These are phyloP conservation scores for Spirogloea muscicola DNA, from an alignment of 139 green algal genomes.

Conservation along the genomic window DNA sequence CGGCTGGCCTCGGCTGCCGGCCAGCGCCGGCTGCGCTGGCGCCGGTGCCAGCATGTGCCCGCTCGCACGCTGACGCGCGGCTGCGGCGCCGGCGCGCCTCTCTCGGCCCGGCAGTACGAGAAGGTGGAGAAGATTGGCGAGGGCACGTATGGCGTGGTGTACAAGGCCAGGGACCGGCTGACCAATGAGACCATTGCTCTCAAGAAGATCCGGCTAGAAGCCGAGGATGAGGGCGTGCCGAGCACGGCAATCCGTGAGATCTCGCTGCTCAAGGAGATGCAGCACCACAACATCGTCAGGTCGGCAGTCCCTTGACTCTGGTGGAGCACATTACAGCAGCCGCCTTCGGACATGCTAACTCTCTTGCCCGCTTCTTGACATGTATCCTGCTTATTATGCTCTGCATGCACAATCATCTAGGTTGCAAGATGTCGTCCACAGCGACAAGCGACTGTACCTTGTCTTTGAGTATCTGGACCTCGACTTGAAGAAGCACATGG, in stretches of 20 bases:
- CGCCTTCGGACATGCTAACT: no score
- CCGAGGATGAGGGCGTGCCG: conserved; percentile 76
- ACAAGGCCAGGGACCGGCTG: conserved; percentile 75
- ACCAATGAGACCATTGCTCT: conserved; percentile 73
- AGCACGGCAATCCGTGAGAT: conserved; percentile 80
- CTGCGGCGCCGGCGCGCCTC: no score
- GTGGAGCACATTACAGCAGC: no score
- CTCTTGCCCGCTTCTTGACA: no score
- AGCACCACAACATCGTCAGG: conserved; percentile 60
- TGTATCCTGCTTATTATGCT: no score
- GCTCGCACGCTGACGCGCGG: no score
- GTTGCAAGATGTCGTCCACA: conserved; percentile 80
- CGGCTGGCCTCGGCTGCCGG: no score
- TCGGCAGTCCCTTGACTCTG: no score
- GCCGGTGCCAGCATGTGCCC: no score
- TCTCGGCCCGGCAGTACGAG: conserved; percentile 84
- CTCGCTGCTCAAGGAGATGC: conserved; percentile 80
- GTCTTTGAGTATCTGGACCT: conserved; percentile 97
- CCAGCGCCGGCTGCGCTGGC: no score
- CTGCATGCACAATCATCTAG: no score
- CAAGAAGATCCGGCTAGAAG: conserved; percentile 87
- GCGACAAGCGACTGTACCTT: conserved; percentile 77
- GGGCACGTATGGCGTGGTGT: conserved; percentile 95
- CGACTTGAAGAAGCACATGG: conserved; percentile 97
- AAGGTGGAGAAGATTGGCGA: conserved; percentile 89